These are phyloP conservation scores for Yamadazyma buinensis DNA, from an alignment of 1,139 yeast species.

Conservation along the genomic window DNA sequence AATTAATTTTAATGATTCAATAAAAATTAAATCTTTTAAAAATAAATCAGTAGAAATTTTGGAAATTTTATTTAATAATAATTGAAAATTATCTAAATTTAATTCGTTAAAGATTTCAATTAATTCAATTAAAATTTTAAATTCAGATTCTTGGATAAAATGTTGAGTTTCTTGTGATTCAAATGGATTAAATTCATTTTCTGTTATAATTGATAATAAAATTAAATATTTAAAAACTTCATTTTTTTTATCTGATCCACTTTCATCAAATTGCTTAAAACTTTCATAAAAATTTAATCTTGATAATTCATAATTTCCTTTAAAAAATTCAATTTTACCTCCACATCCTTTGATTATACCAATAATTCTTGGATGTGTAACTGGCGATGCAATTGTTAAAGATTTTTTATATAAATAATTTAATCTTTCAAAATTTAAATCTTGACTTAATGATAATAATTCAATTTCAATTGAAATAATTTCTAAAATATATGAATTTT, in stretches of 20 bases:
- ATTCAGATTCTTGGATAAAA: slow-evolving; percentile 36
- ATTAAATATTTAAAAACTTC: slow-evolving; percentile 60
- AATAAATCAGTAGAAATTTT: slow-evolving; percentile 16
- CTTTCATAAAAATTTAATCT: slow-evolving; percentile 66
- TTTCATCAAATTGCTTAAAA: slow-evolving; percentile 75
- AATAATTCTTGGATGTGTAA: slow-evolving; percentile 70
- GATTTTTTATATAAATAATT: slow-evolving; percentile 49
- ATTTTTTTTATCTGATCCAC: slow-evolving; percentile 59
- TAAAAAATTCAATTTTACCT: slow-evolving; percentile 62
- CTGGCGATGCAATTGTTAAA: slow-evolving; percentile 50
- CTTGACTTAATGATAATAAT: slow-evolving; percentile 28
- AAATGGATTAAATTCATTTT: slow-evolving; percentile 65
- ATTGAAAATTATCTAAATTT: slow-evolving; percentile 20
- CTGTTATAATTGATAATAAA: slow-evolving; percentile 60
- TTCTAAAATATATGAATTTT: slow-evolving; percentile 51
- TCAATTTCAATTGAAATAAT: slow-evolving; percentile 65
- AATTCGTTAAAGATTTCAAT: slow-evolving; percentile 31
- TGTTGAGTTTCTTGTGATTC: slow-evolving; percentile 56
- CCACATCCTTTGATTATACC: slow-evolving; percentile 76
- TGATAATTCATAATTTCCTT: slow-evolving; percentile 59
- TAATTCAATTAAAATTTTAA: slow-evolving; percentile 24
- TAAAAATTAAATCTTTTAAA: slow-evolving; percentile 31
- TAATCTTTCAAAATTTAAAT: slow-evolving; percentile 34
- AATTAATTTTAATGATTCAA: slow-evolving; percentile 23
- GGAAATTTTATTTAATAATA: slow-evolving; percentile 13